Evolutionary conservation across 805 yeast genomes (phyloP), one percentile per base, ranked within the genome.

Genomic region (Sugiyamaella marilandica): DNA sequence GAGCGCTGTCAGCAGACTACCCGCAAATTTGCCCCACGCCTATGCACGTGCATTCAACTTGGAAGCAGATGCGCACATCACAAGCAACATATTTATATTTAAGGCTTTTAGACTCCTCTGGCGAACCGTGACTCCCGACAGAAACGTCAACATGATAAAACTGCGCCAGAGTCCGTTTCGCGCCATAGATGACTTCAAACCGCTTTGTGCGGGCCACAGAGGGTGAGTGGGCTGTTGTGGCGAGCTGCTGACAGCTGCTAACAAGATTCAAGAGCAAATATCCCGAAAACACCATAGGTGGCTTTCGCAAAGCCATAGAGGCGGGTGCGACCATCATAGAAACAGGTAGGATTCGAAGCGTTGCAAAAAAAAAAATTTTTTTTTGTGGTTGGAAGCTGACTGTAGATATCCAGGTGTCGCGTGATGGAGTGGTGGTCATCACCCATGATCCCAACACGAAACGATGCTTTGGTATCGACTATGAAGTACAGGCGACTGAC

Each of bases 391-490:
- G 13, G 19, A 14, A 24, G 13, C 24, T 14, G 16, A 14, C 19
- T n/a, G 14, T 39, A 39, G 86, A 81, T 60, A 65, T 81, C 31
- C 85, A 80, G 60, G 70, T 80, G 55, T 70, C 82, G 0, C 59
- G 62, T 2, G 86, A 81, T 59, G 79, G 79, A n/a, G 70, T 70
- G 3, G 74, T 80, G 2, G 80, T 81, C 16, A 69, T 81, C 47
- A 76, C 77, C 55, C 86, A 81, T 58, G 85, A 81, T 54, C 67
- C 74, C 2, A 66, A 63, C 46, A 74, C 84, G 0, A 76, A 74
- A 4, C 72, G 85, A 50, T 71, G 74, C 35, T 81, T 78, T 68
- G 69, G 75, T 49, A 61, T 65, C 36, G 63, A 74, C 36, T 52
- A 63, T 41, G 62, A 60, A 7, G 75, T 81, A 52, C 64, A 67